Evolutionary conservation across 768 basidiomycete genomes (phyloP), one percentile per base, ranked within the genome.

Genomic region (Leccinellum luteum): DNA sequence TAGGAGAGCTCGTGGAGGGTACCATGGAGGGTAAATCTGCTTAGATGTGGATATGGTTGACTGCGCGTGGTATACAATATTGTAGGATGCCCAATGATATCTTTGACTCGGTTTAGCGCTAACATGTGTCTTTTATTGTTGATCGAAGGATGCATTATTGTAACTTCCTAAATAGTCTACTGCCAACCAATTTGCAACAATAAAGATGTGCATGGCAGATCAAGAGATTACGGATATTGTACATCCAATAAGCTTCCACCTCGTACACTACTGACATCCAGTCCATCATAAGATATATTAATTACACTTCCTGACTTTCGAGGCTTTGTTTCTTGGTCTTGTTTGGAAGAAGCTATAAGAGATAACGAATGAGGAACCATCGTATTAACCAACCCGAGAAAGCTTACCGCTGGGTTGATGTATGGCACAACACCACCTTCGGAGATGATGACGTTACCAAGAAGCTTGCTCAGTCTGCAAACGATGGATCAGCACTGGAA

Each of bases 361-460:
- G 15, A 7, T 1, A 4, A 12, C 60, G 53, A 63, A 41, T 12
- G n/a, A 34, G 2, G 3, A 34, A 17, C 6, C 19, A 32, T 21
- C 27, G 19, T 12, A 10, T 5, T 43, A 6, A 14, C 4, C 21
- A 10, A 30, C 32, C 2, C 34, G 25, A 3, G 17, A 30, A 2
- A 21, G 57, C 68, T 47, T 59, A 81, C 79, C 57, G 84, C 85
- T 50, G 83, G 77, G 66, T 84, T 80, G 70, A 96, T 96, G 70
- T 83, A 83, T 57, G 91, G 91, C 19, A 93, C 87, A 57, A 94
- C 92, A 81, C 94, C 94, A 76, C 94, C 94, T 73, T 96, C 92
- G 32, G 92, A 94, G 78, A 96, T 95, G 74, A 94, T 86, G 61
- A 96, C 94, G 63, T 86, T 79, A 25, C 86, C 88, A 45, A 90